A percentile compares a stretch with the other conserved stretches of the same genome.
phyloP scores from a whole-genome alignment of 192 early-diverging fungal genomes.

The Coemansia erecta region DNA sequence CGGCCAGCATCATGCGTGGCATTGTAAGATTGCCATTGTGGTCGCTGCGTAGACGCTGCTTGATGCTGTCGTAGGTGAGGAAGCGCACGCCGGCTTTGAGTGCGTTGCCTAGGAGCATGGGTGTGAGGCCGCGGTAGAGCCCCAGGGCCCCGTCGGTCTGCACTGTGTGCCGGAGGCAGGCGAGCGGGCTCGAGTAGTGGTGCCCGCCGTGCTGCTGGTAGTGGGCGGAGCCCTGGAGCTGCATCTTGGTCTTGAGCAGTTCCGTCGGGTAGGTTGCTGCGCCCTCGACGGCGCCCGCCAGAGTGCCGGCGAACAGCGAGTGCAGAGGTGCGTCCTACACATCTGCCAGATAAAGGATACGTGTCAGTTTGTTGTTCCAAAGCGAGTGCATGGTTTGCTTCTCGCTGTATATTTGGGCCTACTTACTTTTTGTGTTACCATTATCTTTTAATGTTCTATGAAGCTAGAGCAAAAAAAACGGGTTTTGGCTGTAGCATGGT shows the following conservation, averaged over 20 bases:
- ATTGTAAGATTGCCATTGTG: constrained; percentile 69
- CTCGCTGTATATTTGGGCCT: no score
- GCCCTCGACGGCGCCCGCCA: constrained; percentile 91
- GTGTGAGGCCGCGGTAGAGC: constrained; percentile 85
- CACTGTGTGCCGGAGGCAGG: constrained; percentile 73
- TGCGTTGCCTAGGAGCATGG: constrained; percentile 89
- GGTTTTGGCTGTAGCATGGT: no score
- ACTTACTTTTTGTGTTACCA: no score
- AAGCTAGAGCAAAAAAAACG: no score
- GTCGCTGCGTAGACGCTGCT: constrained; percentile 67
- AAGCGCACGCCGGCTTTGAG: constrained; percentile 92
- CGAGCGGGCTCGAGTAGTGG: constrained; percentile 75
- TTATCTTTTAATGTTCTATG: no score
- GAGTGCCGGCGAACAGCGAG: constrained; percentile 78
- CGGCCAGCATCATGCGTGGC: constrained; percentile 68
- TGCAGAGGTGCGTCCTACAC: constrained; percentile 46
- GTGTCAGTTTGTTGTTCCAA: not conserved
- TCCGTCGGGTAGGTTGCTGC: constrained; percentile 93
- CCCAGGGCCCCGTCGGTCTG: constrained; percentile 68
- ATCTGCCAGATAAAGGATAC: not conserved
- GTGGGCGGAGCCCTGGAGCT: constrained; percentile 68
- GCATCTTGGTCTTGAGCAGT: constrained; percentile 94
- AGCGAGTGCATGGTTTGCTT: not conserved
- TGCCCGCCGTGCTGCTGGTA: constrained; percentile 37
- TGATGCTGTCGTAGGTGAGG: constrained; percentile 85